Percentiles rank a stretch among this genome's conserved stretches.
Conservation (phyloP, 805 yeast species). For the Ogataea methanolica region DNA sequence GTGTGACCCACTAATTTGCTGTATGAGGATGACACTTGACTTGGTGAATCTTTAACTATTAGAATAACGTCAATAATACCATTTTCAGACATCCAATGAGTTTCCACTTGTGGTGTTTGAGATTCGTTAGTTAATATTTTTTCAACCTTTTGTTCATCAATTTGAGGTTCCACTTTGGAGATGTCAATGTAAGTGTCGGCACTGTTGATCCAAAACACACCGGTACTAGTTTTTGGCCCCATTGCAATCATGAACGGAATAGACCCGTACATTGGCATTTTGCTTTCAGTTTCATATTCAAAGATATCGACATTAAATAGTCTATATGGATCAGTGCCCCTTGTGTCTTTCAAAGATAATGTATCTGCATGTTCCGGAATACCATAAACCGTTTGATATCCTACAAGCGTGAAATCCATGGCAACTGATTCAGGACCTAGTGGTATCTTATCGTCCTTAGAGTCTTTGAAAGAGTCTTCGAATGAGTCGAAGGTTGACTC, state of each 20-base stretch:
- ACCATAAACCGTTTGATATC: conserved; percentile 72
- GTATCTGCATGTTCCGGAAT: conserved; percentile 95
- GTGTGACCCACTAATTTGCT: conserved; percentile 71
- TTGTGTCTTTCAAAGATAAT: conserved; percentile 68
- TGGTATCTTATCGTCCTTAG: conserved; percentile 59
- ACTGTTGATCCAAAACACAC: conserved; percentile 86
- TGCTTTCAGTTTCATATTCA: conserved; percentile 81
- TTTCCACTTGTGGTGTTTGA: conserved; percentile 18
- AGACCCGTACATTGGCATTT: conserved; percentile 91
- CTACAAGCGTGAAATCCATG: conserved; percentile 63
- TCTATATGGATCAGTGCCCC: conserved; percentile 68
- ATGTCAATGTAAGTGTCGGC: conserved; percentile 92
- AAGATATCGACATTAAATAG: conserved; percentile 91
- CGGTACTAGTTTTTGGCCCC: conserved; percentile 54
- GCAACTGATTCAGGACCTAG: conserved; percentile 90
- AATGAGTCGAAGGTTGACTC: conserved; percentile 68
- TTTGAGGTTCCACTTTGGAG: conserved; percentile 26
- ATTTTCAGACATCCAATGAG: conserved; percentile 94
- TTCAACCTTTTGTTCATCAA: conserved; percentile 5
- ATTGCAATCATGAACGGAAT: conserved; percentile 83
- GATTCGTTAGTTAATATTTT: conserved; percentile 2
- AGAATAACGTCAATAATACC: conserved; percentile 78
- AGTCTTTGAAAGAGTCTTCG: conserved; percentile 66
- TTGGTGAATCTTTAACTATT: conserved; percentile 53
- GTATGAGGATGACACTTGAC: conserved; percentile 53